These are phyloP conservation scores for Colletotrichum melonis DNA, from an alignment of 2,329 filamentous ascomycete genomes.

Conservation along the genomic window DNA sequence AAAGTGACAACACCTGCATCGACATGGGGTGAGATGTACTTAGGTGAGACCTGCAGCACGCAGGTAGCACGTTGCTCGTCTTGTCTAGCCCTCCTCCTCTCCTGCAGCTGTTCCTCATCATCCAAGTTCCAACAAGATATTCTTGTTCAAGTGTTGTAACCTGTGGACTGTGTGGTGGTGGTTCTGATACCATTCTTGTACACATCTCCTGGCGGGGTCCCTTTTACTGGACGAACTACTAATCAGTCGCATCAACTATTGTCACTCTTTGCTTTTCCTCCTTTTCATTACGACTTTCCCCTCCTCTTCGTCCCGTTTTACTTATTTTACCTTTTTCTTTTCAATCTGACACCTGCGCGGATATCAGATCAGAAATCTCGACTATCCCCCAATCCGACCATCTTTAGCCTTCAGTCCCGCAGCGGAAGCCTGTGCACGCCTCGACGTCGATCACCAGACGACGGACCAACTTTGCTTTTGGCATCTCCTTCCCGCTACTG, in stretches of 20 bases:
- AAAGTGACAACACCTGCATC: background rate
- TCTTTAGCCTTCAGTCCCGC: background rate
- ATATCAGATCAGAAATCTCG: background rate
- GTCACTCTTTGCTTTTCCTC: constrained; percentile 6
- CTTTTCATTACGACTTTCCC: constrained; percentile 12
- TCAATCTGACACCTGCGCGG: constrained; percentile 5
- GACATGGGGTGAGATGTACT: background rate
- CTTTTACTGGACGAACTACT: background rate
- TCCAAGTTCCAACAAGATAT: background rate
- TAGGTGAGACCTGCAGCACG: background rate
- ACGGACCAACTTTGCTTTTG: background rate
- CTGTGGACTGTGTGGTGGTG: background rate
- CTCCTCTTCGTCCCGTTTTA: background rate
- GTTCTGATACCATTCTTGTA: background rate
- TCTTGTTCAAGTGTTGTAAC: background rate
- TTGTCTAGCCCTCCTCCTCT: background rate
- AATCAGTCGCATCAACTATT: background rate
- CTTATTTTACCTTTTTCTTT: constrained; percentile 1
- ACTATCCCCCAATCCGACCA: background rate
- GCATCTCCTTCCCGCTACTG: background rate
- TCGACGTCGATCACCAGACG: constrained; percentile 17
- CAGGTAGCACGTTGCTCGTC: background rate
- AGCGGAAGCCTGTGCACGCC: constrained; percentile 21
- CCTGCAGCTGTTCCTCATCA: background rate
- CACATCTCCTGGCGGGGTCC: background rate